Evolutionary conservation across 768 basidiomycete species (phyloP).

Genomic region (Lepiota venenata): DNA sequence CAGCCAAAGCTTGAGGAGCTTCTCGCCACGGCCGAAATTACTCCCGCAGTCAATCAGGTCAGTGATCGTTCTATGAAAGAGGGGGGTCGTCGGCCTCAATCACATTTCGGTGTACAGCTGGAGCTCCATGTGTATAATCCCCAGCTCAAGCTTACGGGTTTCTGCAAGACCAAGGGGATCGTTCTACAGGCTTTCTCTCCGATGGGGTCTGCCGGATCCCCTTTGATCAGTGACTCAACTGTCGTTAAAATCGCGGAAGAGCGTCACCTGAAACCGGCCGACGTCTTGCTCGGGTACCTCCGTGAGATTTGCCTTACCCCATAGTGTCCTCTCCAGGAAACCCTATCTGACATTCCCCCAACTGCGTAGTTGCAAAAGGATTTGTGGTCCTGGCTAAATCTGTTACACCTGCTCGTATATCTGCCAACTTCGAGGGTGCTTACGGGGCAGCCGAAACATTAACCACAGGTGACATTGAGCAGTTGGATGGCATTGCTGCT

Average conservation of each 20-base stretch:
- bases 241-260: slow-evolving; percentile 58
- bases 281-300: slow-evolving; percentile 63
- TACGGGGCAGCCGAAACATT: slow-evolving; percentile 43
- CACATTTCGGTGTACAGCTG: slow-evolving; percentile 39
- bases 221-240: slow-evolving; percentile 60
- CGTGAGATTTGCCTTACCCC: slow-evolving; percentile 32
- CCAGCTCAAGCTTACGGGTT: slow-evolving; percentile 63
- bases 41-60: slow-evolving; percentile 75
- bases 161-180: slow-evolving; percentile 63
- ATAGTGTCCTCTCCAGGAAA: not conserved
- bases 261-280: slow-evolving; percentile 48
- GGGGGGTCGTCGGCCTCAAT: slow-evolving; percentile 5
- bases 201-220: slow-evolving; percentile 66
- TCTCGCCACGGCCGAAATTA: slow-evolving; percentile 59
- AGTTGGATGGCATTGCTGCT: slow-evolving; percentile 55
- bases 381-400: slow-evolving; percentile 74
- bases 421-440: slow-evolving; percentile 52
- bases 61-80: slow-evolving; percentile 15
- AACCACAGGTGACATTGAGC: slow-evolving; percentile 46
- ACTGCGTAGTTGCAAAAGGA: slow-evolving; percentile 52
- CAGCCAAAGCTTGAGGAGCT: slow-evolving; percentile 66
- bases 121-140: slow-evolving; percentile 76
- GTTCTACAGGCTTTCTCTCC: slow-evolving; percentile 80
- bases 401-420: slow-evolving; percentile 67
- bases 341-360: slow-evolving; percentile 3